Evolutionary conservation across 352 stramenopile genomes (phyloP), one percentile per base, ranked within the genome.

Genomic region (Phytophthora meadii): DNA sequence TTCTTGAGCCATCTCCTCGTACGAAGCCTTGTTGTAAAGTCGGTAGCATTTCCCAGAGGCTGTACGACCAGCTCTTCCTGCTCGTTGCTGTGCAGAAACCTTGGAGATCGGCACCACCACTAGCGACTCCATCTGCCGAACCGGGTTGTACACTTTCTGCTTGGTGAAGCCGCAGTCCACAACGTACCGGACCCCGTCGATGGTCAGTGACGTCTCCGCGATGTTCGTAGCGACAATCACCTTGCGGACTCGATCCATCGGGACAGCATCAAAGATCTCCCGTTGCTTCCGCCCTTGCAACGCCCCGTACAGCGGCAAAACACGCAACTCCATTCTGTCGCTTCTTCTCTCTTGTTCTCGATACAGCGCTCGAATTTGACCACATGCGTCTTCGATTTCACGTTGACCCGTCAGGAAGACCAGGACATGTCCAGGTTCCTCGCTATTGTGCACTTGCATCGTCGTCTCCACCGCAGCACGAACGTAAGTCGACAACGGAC

Each of bases 181-280:
- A 10, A 94, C 86, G 64, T 85, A 95, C 28, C 76, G 75, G 28
- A 98, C 91, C 53, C 98, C 97, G 28, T 98, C 94, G 57, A 99
- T 99, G n/a, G 98, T 99, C 44, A 99, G 89, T n/a, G 94, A 99
- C 7, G 96, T 98, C 81, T 98, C 93, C 6, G 94, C 94, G 58
- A 98, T 98, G 65, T 98, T 98, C 9, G 94, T 98, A 30, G 90
- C 85, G 11, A 95, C 82, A 49, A 95, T 86, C 22, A 94, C 75
- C 56, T 94, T 98, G 41, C 96, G 87, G 2, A 87, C 81, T 30
- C 53, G 54, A 37, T 89, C 74, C 5, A 76, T 70, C 1, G 95
- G 91, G 15, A 98, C 93, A 5, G 74, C 40, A 34, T 90, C 78
- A 70, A 99, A 99, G 51, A 99, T 99, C 57, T 89, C 84, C 39